These are phyloP conservation scores for Scleroderma bovista DNA, from an alignment of 768 basidiomycete genomes.

Conservation along the genomic window DNA sequence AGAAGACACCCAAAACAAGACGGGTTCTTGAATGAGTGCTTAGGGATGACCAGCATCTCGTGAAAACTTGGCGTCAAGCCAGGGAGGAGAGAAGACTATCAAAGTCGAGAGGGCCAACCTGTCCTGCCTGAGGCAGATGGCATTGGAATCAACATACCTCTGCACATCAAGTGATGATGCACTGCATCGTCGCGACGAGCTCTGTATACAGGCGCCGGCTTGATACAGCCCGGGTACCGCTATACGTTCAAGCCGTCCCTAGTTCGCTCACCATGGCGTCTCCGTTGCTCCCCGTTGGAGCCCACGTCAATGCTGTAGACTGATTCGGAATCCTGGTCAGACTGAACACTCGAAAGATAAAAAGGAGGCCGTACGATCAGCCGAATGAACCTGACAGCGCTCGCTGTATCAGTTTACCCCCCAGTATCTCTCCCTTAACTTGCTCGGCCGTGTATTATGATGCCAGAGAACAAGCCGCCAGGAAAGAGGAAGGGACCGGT, in stretches of 20 bases:
- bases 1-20: neutral
- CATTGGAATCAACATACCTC: neutral
- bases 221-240: no score
- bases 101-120: neutral
- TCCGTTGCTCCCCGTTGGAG: no score
- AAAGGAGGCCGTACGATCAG: slow-evolving; percentile 16
- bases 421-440: slow-evolving; percentile 10
- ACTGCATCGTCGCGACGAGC: neutral
- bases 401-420: slow-evolving; percentile 23
- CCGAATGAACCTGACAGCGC: slow-evolving; percentile 9
- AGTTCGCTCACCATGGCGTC: no score
- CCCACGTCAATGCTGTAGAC: no score
- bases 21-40: neutral
- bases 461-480: slow-evolving; percentile 23
- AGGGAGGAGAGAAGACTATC: neutral
- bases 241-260: no score
- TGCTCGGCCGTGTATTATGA: slow-evolving; percentile 13
- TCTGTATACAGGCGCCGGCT: no score
- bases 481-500: slow-evolving; percentile 19
- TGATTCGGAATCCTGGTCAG: no score
- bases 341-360: no score
- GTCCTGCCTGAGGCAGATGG: neutral
- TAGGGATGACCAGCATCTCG: slow-evolving; percentile 13
- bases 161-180: no score
- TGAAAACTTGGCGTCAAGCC: slow-evolving; percentile 8